Conservation (phyloP, 345 rosid species). For the Rubroshorea leprosula region DNA sequence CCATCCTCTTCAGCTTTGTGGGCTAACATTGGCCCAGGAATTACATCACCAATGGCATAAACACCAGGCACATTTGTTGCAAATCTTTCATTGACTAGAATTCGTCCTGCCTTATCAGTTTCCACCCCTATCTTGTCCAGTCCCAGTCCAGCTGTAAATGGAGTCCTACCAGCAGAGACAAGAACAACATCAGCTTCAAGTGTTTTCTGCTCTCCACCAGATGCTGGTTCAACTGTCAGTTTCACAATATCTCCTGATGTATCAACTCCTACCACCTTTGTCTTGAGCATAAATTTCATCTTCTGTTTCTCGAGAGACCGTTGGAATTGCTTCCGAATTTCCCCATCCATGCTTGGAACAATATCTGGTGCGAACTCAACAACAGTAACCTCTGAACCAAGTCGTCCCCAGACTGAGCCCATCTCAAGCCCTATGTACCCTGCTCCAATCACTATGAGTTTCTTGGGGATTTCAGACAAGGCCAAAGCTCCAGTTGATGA, state of each 20-base stretch:
- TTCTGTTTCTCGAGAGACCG: constrained; percentile 89
- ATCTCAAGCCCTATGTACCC: constrained; percentile 99
- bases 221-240: constrained; percentile 79
- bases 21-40: constrained; percentile 98
- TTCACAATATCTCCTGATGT: constrained; percentile 68
- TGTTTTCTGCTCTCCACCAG: constrained; percentile 78
- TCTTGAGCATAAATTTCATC: constrained; percentile 98
- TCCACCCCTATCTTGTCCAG: constrained; percentile 90
- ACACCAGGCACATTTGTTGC: constrained; percentile 79
- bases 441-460: constrained; percentile 93
- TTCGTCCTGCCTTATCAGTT: constrained; percentile 78
- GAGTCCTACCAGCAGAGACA: constrained; percentile 89
- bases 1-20: constrained; percentile 99
- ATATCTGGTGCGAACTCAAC: constrained; percentile 94
- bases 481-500: constrained; percentile 95
- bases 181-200: constrained; percentile 96
- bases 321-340: constrained; percentile 92
- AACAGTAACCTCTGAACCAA: constrained; percentile 96
- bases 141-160: constrained; percentile 89
- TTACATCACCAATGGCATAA: constrained; percentile 92
- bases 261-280: constrained; percentile 91
- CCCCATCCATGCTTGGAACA: constrained; percentile 95
- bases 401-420: constrained; percentile 96
- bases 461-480: constrained; percentile 76
- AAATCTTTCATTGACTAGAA: constrained; percentile 76